Conservation (phyloP, 108 stramenopile species). For the Skeletonema menzelii region DNA sequence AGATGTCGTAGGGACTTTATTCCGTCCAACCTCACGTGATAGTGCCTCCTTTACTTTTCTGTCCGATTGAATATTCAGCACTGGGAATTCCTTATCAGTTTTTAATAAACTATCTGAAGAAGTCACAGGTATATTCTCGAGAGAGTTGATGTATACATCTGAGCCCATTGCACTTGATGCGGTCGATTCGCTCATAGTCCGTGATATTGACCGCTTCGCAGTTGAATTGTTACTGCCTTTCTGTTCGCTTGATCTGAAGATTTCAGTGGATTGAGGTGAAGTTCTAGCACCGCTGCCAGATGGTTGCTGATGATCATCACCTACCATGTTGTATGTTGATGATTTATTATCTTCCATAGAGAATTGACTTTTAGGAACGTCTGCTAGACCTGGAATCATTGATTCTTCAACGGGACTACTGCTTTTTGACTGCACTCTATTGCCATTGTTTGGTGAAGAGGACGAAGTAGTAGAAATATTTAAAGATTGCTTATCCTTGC, state of each 20-base stretch:
- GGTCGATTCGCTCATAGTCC: neutral
- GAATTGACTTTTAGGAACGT: neutral
- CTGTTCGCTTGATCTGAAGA: neutral
- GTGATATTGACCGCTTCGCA: neutral
- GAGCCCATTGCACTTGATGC: constrained; percentile 1
- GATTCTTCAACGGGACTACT: neutral
- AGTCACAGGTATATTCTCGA: neutral
- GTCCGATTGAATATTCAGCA: constrained; percentile 33
- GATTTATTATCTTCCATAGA: neutral
- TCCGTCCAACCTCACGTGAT: constrained; percentile 38
- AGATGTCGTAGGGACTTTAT: constrained; percentile 23
- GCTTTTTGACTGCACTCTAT: neutral
- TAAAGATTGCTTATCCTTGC: neutral
- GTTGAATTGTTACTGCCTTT: neutral
- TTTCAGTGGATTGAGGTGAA: neutral
- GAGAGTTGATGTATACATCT: constrained; percentile 1
- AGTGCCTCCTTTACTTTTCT: constrained; percentile 26
- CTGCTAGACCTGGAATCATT: neutral
- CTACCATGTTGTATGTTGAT: neutral
- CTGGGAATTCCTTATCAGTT: constrained; percentile 16
- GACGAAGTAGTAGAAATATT: neutral
- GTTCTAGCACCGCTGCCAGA: neutral
- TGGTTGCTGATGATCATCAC: neutral
- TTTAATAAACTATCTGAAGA: neutral
- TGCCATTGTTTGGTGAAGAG: neutral